Conservation (phyloP, 257 asterid species). For the Gardenia jasminoides region DNA sequence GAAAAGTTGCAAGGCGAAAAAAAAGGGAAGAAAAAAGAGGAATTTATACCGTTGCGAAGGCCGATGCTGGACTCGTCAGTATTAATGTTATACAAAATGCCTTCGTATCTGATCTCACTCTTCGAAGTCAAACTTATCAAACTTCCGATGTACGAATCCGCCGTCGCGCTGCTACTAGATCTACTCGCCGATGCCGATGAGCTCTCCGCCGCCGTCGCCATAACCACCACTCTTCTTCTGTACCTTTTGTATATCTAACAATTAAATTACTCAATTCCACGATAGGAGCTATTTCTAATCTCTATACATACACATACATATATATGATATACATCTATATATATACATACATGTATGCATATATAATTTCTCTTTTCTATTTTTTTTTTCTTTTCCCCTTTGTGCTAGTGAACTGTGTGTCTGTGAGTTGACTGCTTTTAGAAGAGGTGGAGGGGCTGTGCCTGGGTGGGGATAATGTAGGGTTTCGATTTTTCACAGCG, state of each 20-base stretch:
- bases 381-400: not conserved
- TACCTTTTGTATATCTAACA: not conserved
- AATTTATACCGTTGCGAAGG: conserved; percentile 67
- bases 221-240: conserved; percentile 21
- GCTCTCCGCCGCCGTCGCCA: conserved; percentile 82
- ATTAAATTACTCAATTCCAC: not conserved
- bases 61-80: conserved; percentile 98
- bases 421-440: conserved; percentile 15
- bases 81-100: conserved; percentile 79
- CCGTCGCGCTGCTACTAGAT: conserved; percentile 70
- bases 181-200: conserved; percentile 54
- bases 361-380: no score
- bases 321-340: no score
- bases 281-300: not conserved
- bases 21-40: not conserved
- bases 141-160: conserved; percentile 91
- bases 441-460: not conserved
- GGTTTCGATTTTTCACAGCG: conserved; percentile 1
- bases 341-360: not conserved
- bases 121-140: conserved; percentile 91
- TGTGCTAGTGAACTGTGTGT: not conserved
- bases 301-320: not conserved
- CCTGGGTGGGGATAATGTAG: conserved; percentile 5
- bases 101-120: conserved; percentile 96
- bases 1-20: not conserved